These are phyloP conservation scores for Sextonia rubra DNA, from an alignment of 164 flowering plant genomes.

Conservation along the genomic window DNA sequence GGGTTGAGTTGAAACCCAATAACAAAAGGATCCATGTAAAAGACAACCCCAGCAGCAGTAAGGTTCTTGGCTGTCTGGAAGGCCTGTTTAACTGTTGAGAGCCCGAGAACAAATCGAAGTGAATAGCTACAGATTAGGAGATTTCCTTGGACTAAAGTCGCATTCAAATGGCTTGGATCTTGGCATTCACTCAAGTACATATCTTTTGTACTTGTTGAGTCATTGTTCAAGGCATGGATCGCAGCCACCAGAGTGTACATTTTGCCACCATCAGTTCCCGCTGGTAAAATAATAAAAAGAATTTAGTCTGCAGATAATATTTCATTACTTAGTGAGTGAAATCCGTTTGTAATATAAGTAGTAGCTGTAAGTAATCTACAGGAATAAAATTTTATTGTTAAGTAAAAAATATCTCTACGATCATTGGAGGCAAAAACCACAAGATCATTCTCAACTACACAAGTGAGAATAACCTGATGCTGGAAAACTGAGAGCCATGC, in stretches of 20 bases:
- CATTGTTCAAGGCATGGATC: constrained; percentile 66
- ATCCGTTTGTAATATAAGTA: neutral
- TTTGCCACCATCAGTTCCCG: constrained; percentile 52
- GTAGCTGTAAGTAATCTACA: neutral
- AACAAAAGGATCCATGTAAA: constrained; percentile 95
- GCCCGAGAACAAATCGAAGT: constrained; percentile 86
- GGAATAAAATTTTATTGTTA: neutral
- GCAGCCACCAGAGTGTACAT: constrained; percentile 72
- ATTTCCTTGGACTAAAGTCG: constrained; percentile 62
- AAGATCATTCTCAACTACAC: neutral
- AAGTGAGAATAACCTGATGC: neutral
- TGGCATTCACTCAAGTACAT: constrained; percentile 92
- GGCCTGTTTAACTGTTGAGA: constrained; percentile 82
- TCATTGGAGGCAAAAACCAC: neutral
- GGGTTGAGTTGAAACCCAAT: constrained; percentile 92
- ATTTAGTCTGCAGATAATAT: neutral
- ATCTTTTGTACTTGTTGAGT: constrained; percentile 37
- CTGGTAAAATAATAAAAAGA: constrained; percentile 32
- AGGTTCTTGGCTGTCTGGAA: constrained; percentile 72
- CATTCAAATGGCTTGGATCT: constrained; percentile 56
- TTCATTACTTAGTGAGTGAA: neutral
- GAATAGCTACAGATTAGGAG: constrained; percentile 95
- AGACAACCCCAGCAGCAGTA: constrained; percentile 84
- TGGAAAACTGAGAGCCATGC: neutral
- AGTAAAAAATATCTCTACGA: too few relatives aligned